Percentiles rank a stretch among this genome's conserved stretches.
Conservation (phyloP, 2,329 filamentous ascomycete species). For the Aspergillus brunneoviolaceus region DNA sequence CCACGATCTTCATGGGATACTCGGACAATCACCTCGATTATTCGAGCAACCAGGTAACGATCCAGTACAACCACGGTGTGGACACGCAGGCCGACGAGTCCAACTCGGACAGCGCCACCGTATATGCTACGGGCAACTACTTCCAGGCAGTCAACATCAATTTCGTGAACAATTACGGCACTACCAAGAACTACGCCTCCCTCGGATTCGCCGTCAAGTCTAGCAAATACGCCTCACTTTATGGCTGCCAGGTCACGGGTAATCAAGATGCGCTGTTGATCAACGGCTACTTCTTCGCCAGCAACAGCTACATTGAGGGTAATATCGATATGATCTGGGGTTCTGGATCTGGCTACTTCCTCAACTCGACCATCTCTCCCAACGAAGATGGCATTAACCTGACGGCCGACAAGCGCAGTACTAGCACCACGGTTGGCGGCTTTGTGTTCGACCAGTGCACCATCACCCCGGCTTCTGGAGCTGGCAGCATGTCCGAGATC, state of each 20-base stretch:
- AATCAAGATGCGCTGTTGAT: slow-evolving; percentile 43
- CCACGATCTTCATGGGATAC: slow-evolving; percentile 44
- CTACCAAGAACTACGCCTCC: slow-evolving; percentile 38
- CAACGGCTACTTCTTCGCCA: slow-evolving; percentile 41
- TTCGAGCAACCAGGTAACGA: slow-evolving; percentile 38
- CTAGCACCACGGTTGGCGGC: slow-evolving; percentile 38
- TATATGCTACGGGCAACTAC: slow-evolving; percentile 43
- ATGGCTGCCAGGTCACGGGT: slow-evolving; percentile 39
- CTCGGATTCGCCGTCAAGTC: slow-evolving; percentile 44
- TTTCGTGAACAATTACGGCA: slow-evolving; percentile 42
- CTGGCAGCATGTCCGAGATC: slow-evolving; percentile 11
- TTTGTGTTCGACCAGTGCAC: slow-evolving; percentile 41
- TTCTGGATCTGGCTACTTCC: slow-evolving; percentile 47
- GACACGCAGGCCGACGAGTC: slow-evolving; percentile 38
- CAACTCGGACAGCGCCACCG: slow-evolving; percentile 41
- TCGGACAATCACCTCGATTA: slow-evolving; percentile 38
- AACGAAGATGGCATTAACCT: slow-evolving; percentile 38
- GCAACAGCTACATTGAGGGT: slow-evolving; percentile 42
- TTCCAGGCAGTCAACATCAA: slow-evolving; percentile 44
- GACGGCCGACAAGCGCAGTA: slow-evolving; percentile 42
- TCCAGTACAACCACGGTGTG: slow-evolving; percentile 36
- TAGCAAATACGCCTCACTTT: slow-evolving; percentile 42
- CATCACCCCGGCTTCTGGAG: slow-evolving; percentile 30
- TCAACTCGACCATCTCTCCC: slow-evolving; percentile 37
- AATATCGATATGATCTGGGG: slow-evolving; percentile 49